Evolutionary conservation across 2,329 filamentous ascomycete genomes (phyloP).

Genomic region (Ophiostoma pallidulum): DNA sequence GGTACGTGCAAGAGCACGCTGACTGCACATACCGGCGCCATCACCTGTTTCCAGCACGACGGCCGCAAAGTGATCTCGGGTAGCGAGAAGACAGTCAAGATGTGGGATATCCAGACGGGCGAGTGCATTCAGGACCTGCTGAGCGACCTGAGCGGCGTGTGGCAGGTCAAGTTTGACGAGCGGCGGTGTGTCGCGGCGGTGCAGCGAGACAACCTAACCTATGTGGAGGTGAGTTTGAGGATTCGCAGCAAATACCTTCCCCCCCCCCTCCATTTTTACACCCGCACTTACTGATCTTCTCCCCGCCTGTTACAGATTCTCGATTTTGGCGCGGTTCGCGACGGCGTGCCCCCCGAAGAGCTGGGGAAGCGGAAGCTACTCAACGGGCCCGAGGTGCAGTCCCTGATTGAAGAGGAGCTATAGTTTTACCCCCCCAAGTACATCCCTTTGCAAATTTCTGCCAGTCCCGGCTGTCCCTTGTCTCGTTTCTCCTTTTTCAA

Average conservation of each 20-base stretch:
- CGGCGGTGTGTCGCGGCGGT: slow-evolving; percentile 92
- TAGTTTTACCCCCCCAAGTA: no score
- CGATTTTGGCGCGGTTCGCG: slow-evolving; percentile 89
- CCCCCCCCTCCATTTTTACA: no score
- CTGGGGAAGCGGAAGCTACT: slow-evolving; percentile 70
- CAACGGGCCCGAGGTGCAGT: slow-evolving; percentile 45
- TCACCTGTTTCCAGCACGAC: slow-evolving; percentile 98
- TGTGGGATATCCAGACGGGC: slow-evolving; percentile 93
- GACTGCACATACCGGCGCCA: slow-evolving; percentile 90
- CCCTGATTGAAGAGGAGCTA: slow-evolving; percentile 38
- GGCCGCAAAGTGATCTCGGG: slow-evolving; percentile 94
- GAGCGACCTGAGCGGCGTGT: slow-evolving; percentile 90
- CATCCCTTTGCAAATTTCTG: no score
- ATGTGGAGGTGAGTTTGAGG: slow-evolving; percentile 79
- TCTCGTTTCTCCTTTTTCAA: neutral
- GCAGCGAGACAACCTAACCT: slow-evolving; percentile 83
- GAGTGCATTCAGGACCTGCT: slow-evolving; percentile 88
- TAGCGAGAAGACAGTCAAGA: slow-evolving; percentile 90
- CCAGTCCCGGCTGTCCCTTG: no score
- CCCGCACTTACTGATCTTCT: neutral
- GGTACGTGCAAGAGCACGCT: slow-evolving; percentile 85
- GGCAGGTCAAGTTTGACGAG: slow-evolving; percentile 98
- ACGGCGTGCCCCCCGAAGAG: slow-evolving; percentile 68
- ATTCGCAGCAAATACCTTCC: no score
- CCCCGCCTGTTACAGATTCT: slow-evolving; percentile 65